Evolutionary conservation across 2,329 filamentous ascomycete genomes (phyloP), one percentile per base, ranked within the genome.

Genomic region (Colletotrichum neosansevieriae): DNA sequence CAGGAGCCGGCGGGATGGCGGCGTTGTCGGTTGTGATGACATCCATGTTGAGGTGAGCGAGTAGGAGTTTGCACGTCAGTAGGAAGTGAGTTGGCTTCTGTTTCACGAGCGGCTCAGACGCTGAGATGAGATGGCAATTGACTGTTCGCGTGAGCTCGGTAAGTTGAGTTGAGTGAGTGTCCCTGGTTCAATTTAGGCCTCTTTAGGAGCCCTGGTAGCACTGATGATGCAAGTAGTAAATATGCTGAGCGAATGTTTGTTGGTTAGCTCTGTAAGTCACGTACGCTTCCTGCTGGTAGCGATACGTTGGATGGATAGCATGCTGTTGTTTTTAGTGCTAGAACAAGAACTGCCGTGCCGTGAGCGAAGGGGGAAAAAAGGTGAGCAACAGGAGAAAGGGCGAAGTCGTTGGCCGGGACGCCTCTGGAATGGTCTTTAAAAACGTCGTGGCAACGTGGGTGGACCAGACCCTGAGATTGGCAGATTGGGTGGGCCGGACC

Each of bases 241-340:
- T 38, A 32, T 40, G 40, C 32, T 19, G 47, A 40, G 45, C 15
- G 38, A 29, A 19, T 4, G 47, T 40, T 13, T 36, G 38, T 6
- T 19, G 40, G 49, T 66, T 58, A 66, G 49, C 63, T 66, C 32
- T 47, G 49, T 38, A 53, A 44, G 15, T 42, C 47, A 61, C 40
- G 24, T 47, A 54, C n/a, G 34, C 49, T 47, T 12, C 29, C 29
- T 49, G 38, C 38, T 40, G 32, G n/a, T 32, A 24, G 11, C 54
- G 13, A 54, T 12, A n/a, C 15, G 17, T 61, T n/a, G 21, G 32
- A 17, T 32, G 34, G 19, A 29, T 54, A 19, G 19, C 63, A 66
- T 54, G 63, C 63, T 66, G 63, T 24, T 47, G 38, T 17, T 62
- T 7, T 47, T 47, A 13, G 11, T 21, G 38, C 6, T 29, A 4